Evolutionary conservation across 73 alveolate genomes (phyloP), one percentile per base, ranked within the genome.

Genomic region (Symbiodinium pilosum): DNA sequence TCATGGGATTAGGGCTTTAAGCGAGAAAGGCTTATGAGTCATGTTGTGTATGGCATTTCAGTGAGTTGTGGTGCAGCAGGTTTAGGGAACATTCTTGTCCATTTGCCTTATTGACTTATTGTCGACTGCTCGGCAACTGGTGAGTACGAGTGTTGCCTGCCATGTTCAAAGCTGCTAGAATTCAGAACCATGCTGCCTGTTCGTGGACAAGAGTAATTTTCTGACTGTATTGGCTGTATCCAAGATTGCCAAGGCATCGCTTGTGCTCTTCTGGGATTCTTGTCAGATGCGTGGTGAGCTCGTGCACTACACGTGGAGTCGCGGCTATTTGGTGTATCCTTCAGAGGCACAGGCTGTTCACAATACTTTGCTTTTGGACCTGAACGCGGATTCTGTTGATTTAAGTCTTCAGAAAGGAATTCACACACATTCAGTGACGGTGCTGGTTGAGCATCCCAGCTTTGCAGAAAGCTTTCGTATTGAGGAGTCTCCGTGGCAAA

Each of bases 231-330:
- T n/a, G n/a, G n/a, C n/a, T n/a, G n/a, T n/a, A n/a, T n/a, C n/a
- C n/a, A n/a, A n/a, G 64, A 47, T 16, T 47, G 16, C 73, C 73
- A 16, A 16, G 73, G 73, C n/a, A 3, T 8, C 21, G 73, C 34
- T 56, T 26, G 26, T 56, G 73, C 26, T 20, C 32, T 56, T 3
- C n/a, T 56, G 73, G 73, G 73, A 56, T 56, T 56, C 73, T 38
- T 81, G 88, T 38, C 64, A 81, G 30, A 11, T 81, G 42, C 88
- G 88, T 39, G 88, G 88, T 21, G 88, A 81, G 88, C 44, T 81
- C 42, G n/a, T 38, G 38, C 42, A 81, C 56, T 39, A 81, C 30
- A 36, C 40, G 38, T 81, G 88, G 88, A 81, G 64, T 34, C 88
- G 88, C 16, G 88, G 88, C 16, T 43, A 81, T 39, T 39, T 81